phyloP scores from a whole-genome alignment of 78 protist species.

The Guillardia theta region DNA sequence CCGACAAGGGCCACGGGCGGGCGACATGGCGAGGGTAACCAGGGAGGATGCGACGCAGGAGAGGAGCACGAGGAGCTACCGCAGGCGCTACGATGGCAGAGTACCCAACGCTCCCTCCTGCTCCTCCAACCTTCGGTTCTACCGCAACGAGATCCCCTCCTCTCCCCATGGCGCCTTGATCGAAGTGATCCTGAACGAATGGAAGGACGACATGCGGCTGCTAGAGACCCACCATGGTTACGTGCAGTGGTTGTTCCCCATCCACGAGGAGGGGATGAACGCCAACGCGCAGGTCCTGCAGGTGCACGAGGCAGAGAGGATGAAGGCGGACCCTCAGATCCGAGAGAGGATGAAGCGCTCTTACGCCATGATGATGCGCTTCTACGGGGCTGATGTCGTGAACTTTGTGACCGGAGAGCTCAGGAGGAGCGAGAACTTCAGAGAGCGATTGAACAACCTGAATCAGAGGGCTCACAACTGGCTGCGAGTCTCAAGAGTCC shows the following conservation, averaged over 20 bases:
- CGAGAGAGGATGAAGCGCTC: neutral
- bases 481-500: slow-evolving; percentile 50
- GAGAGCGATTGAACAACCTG: slow-evolving; percentile 22
- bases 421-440: neutral
- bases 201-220: neutral
- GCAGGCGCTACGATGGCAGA: neutral
- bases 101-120: neutral
- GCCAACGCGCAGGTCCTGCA: neutral
- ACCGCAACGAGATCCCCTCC: neutral
- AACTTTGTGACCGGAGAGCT: slow-evolving; percentile 42
- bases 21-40: too few species aligned
- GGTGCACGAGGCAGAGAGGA: slow-evolving; percentile 34
- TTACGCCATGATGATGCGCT: slow-evolving; percentile 47
- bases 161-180: neutral
- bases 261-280: slow-evolving; percentile 33
- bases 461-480: slow-evolving; percentile 34
- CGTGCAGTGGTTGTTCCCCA: slow-evolving; percentile 33
- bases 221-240: neutral
- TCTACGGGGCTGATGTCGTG: slow-evolving; percentile 44
- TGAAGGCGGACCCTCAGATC: neutral
- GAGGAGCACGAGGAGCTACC: too few species aligned
- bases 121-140: neutral
- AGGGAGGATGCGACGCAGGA: too few species aligned
- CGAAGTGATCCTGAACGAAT: neutral
- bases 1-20: too few species aligned